Conservation (phyloP, 306 rosid genomes). For the Malus orientalis region DNA sequence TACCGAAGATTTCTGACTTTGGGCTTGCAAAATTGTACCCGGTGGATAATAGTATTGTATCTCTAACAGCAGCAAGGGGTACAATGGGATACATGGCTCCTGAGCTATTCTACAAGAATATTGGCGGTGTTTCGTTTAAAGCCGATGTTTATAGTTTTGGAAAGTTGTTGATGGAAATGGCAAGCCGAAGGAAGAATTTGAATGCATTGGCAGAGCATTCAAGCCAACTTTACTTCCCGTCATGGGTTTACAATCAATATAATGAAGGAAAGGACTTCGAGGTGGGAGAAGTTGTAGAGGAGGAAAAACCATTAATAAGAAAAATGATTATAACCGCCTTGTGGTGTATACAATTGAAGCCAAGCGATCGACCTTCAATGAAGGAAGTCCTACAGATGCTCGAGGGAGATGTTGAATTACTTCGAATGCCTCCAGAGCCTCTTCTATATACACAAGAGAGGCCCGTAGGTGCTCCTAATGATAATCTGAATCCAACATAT, state of each 20-base stretch:
- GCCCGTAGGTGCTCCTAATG: neutral
- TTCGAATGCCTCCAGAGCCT: slow-evolving; percentile 1
- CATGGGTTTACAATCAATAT: neutral
- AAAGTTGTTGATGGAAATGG: neutral
- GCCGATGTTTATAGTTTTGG: neutral
- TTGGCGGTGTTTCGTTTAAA: neutral
- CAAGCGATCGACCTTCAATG: slow-evolving; percentile 2
- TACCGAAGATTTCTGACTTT: neutral
- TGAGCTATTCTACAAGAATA: neutral
- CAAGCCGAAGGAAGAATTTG: neutral
- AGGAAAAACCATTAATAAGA: neutral
- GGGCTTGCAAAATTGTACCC: neutral
- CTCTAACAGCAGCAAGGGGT: neutral
- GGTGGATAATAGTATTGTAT: neutral
- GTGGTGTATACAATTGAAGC: neutral
- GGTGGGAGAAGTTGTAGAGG: neutral
- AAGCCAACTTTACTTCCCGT: slow-evolving; percentile 3
- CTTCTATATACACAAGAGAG: neutral
- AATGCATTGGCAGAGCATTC: neutral
- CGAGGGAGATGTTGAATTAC: neutral
- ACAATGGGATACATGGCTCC: neutral
- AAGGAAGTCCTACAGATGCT: neutral
- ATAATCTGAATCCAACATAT: neutral
- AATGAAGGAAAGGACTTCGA: neutral
- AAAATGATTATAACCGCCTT: neutral